A percentile compares a stretch with the other conserved stretches of the same genome.
phyloP scores from a whole-genome alignment of 345 rosid species.

The Viola odorata region DNA sequence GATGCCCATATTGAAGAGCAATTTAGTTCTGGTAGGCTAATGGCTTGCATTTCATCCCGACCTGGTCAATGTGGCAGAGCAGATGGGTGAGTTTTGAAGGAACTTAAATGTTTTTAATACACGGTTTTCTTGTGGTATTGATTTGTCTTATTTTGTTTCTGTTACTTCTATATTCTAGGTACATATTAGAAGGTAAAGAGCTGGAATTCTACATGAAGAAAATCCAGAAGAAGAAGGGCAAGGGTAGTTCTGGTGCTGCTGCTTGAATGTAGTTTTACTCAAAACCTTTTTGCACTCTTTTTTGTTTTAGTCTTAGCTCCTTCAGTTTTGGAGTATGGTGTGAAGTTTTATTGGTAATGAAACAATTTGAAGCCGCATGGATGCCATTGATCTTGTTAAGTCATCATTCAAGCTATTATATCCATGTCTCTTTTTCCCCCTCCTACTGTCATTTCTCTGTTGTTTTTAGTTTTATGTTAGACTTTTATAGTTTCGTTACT shows the following conservation, averaged over 20 bases:
- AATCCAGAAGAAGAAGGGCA: constrained; percentile 20
- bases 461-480: too few relatives aligned
- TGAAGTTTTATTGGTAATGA: too few relatives aligned
- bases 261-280: constrained; percentile 3
- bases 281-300: neutral
- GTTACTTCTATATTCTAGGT: neutral
- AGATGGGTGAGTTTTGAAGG: constrained; percentile 1
- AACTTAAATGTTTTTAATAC: neutral
- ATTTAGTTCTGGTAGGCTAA: constrained; percentile 15
- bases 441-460: too few relatives aligned
- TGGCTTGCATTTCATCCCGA: constrained; percentile 21
- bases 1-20: constrained; percentile 19
- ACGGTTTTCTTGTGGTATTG: neutral
- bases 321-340: neutral
- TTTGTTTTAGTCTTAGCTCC: neutral
- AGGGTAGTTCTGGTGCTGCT: constrained; percentile 17
- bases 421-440: too few relatives aligned
- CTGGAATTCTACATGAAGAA: constrained; percentile 20
- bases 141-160: neutral
- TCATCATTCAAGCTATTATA: too few relatives aligned
- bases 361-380: too few relatives aligned
- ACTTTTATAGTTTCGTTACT: too few relatives aligned
- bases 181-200: constrained; percentile 18
- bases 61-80: constrained; percentile 25
- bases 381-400: too few relatives aligned